Conservation (phyloP, 345 rosid species). For the Cochlearia excelsa region DNA sequence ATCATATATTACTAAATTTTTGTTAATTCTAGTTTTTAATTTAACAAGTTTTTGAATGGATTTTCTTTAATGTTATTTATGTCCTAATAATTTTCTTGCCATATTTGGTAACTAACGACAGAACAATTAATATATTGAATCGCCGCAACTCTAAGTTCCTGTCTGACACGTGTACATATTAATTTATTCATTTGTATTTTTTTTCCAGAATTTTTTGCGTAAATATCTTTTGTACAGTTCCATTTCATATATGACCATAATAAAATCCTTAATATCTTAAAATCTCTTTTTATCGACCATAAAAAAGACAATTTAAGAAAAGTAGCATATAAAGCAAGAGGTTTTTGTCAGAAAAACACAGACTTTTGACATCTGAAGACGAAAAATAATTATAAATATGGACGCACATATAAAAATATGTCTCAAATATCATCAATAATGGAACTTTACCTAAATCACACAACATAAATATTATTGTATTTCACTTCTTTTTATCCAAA, state of each 20-base stretch:
- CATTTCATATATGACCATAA: constrained; percentile 18
- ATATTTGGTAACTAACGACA: constrained; percentile 36
- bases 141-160: constrained; percentile 32
- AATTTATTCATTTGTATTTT: constrained; percentile 1
- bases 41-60: too few relatives aligned
- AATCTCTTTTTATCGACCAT: neutral
- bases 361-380: constrained; percentile 22
- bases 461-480: constrained; percentile 18
- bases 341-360: constrained; percentile 31
- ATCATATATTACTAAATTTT: too few relatives aligned
- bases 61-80: constrained; percentile 7
- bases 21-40: too few relatives aligned
- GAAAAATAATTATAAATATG: constrained; percentile 13
- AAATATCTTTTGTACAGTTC: constrained; percentile 23
- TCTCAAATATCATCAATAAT: constrained; percentile 25
- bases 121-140: constrained; percentile 24
- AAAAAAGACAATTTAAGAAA: constrained; percentile 7
- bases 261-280: constrained; percentile 9
- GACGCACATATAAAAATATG: constrained; percentile 29
- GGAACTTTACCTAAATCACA: constrained; percentile 37
- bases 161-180: constrained; percentile 36
- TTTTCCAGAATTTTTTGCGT: constrained; percentile 16
- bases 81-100: constrained; percentile 25
- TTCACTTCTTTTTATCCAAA: constrained; percentile 31
- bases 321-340: constrained; percentile 21